Evolutionary conservation across 768 basidiomycete genomes (phyloP), one percentile per base, ranked within the genome.

Genomic region (Neoboletus brunneissimus): DNA sequence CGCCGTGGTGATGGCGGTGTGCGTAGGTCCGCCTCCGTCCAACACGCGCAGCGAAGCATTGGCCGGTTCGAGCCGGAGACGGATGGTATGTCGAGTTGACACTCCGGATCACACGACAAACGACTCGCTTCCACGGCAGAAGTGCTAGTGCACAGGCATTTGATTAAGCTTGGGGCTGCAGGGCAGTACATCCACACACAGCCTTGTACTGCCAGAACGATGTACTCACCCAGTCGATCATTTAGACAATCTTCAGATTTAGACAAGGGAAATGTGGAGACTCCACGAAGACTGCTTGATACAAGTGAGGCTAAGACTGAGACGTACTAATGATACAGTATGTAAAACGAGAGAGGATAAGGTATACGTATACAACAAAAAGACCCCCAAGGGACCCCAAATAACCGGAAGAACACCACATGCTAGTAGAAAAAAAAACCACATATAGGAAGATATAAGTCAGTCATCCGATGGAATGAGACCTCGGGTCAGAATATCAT

Each of bases 401-500:
- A 2, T 13, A 35, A 6, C 58, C 43, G 1, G 16, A 60, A 55
- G 45, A 46, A 57, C 48, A 51, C 61, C 66, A 25, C 58, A 66
- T 58, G n/a, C 22, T 4, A 25, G 32, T 38, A 35, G 45, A 27
- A 16, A 32, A 25, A 25, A 5, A 25, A 25, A 15, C 38, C 44
- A 6, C 51, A 56, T 32, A 2, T 1, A 44, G 29, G 2, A 38
- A 10, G 16, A 45, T 12, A 55, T 1, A 40, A 15, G 34, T 69
- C 53, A 69, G 40, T 69, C 67, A 42, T 69, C 67, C 3, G 68
- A 61, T 31, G 68, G 67, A 23, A 55, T 27, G 27, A 69, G 37
- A 37, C 68, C 68, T 25, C 68, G 66, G 7, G 59, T 61, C 11
- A 71, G 63, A 42, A 71, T 51, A 61, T 69, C 65, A 57, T 71